These are phyloP conservation scores for Magnolia changhungtana DNA, from an alignment of 164 flowering plant genomes.

Conservation along the genomic window DNA sequence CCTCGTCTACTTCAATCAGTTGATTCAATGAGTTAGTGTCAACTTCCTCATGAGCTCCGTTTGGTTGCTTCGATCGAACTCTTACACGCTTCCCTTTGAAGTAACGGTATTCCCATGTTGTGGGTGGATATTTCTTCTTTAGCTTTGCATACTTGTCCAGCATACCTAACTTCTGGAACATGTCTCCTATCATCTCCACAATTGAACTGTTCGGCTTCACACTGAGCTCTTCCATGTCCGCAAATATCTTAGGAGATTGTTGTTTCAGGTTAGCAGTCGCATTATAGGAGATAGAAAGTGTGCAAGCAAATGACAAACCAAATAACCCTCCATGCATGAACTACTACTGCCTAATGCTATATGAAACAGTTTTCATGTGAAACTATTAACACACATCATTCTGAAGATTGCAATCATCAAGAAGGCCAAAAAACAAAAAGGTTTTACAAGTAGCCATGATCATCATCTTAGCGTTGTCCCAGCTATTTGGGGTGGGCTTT, in stretches of 20 bases:
- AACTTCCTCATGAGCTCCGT: slow-evolving; percentile 14
- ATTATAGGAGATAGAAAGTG: background rate
- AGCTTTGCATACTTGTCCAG: slow-evolving; percentile 69
- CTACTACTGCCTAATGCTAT: background rate
- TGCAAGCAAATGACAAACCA: background rate
- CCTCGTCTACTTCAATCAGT: slow-evolving; percentile 3
- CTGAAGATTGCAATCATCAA: background rate
- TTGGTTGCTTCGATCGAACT: slow-evolving; percentile 30
- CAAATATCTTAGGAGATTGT: slow-evolving; percentile 58
- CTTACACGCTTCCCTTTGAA: slow-evolving; percentile 77
- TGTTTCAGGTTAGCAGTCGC: background rate
- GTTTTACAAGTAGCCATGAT: background rate
- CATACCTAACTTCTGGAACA: slow-evolving; percentile 73
- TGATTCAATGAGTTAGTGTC: background rate
- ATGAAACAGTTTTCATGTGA: background rate
- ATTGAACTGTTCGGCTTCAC: slow-evolving; percentile 54
- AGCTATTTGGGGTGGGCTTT: too few species aligned
- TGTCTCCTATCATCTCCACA: slow-evolving; percentile 68
- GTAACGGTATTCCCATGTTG: slow-evolving; percentile 73
- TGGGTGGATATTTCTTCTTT: slow-evolving; percentile 75
- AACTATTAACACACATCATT: background rate
- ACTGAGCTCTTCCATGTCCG: slow-evolving; percentile 96
- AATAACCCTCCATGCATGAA: background rate
- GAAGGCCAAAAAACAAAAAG: background rate
- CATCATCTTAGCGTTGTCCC: too few species aligned